Percentiles rank a stretch among this genome's conserved stretches.
These are phyloP conservation scores for Daldinia childiae DNA, from an alignment of 495 filamentous ascomycete species.

Conservation along the genomic window DNA sequence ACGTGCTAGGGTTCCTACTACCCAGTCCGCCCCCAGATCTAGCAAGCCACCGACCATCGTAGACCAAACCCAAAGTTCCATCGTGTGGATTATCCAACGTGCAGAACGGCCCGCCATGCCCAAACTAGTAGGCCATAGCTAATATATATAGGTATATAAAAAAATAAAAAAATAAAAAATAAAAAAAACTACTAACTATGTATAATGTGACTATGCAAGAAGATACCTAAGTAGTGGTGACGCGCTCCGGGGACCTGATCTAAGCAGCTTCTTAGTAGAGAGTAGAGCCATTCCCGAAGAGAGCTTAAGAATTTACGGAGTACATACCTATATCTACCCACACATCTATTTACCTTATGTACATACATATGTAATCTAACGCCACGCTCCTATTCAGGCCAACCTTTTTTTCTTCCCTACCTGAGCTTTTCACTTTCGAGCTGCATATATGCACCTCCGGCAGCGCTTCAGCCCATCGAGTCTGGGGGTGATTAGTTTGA, in stretches of 20 bases:
- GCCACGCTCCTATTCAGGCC: slow-evolving; percentile 4
- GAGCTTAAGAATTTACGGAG: background rate
- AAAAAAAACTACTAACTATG: background rate
- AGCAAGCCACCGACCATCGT: slow-evolving; percentile 32
- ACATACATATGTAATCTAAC: slow-evolving; percentile 5
- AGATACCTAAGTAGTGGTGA: background rate
- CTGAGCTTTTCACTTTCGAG: slow-evolving; percentile 13
- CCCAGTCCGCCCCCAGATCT: slow-evolving; percentile 26
- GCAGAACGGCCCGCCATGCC: background rate
- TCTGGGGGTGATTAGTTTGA: slow-evolving; percentile 21
- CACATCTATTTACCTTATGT: background rate
- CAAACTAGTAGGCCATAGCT: background rate
- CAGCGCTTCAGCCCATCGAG: slow-evolving; percentile 39
- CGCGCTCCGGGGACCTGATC: background rate
- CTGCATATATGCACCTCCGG: slow-evolving; percentile 35
- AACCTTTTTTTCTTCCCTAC: slow-evolving; percentile 7
- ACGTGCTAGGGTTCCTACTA: slow-evolving; percentile 32
- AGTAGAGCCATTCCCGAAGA: background rate
- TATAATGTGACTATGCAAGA: background rate
- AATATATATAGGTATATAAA: no score
- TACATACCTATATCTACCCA: background rate
- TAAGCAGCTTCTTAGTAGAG: background rate
- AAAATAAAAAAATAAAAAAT: no score
- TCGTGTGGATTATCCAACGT: slow-evolving; percentile 7
- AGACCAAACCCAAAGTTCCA: slow-evolving; percentile 2